Evolutionary conservation across 768 basidiomycete species (phyloP), one percentile per base, ranked within the genome.

Genomic region (Serendipita sp.): DNA sequence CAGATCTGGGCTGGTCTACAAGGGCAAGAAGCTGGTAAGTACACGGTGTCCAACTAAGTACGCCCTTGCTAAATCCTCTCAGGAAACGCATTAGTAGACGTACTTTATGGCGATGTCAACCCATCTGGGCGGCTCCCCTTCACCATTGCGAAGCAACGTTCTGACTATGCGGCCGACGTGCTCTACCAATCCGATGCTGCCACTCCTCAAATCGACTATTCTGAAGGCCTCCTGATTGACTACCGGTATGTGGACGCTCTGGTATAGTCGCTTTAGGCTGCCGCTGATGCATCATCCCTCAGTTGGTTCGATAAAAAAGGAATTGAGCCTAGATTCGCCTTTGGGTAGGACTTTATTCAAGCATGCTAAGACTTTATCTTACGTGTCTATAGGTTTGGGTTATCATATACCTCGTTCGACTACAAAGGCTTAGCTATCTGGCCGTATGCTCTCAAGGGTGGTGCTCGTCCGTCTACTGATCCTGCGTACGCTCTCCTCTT

Each of bases 61-160:
- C 11, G 28, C 45, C n/a, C 11, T 34, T 58, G n/a, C 33, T 30
- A n/a, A 30, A 11, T 11, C 17, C 26, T 26, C 11, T 34, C 26
- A 58, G 53, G 53, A 1, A 75, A 75, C 64, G 62, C 70, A 4
- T 64, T 77, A 17, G 72, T 74, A 16, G 75, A 77, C 48, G 69
- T 77, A 26, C 67, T 76, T 7, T 77, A 71, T 56, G 75, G 75
- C 5, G 63, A 51, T 26, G 71, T 72, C 64, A 76, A 75, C 63
- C 75, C 75, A 1, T 72, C 72, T 14, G 75, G 70, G 2, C 65
- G 72, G 30, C 65, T 76, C 3, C 74, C 75, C 5, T 77, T 72
- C 66, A 75, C 75, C 3, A 74, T 75, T 44, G 74, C 75, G n/a
- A 73, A 74, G 66, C 30, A 68, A 9, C n/a, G 66, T 5, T 16